Conservation (phyloP, 345 rosid species). For the Geranium rotundifolium region DNA sequence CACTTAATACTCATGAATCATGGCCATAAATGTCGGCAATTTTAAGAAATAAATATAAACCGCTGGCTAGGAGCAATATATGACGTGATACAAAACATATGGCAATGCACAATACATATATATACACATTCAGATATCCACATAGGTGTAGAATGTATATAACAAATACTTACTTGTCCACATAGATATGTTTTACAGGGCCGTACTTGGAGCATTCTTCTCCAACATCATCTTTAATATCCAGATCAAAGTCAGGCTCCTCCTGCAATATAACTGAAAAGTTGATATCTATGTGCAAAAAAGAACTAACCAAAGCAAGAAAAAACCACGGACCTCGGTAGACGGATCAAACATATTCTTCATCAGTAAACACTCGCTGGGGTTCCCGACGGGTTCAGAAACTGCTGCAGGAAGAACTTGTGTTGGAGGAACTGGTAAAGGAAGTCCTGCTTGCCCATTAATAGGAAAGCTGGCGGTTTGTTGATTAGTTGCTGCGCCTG, state of each 20-base stretch:
- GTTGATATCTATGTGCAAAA: conserved; percentile 3
- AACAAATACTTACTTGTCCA: conserved; percentile 59
- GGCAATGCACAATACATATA: not conserved
- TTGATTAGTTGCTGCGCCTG: conserved; percentile 38
- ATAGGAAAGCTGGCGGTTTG: conserved; percentile 37
- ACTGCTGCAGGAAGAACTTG: conserved; percentile 32
- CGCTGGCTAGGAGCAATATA: not conserved
- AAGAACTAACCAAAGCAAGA: no score
- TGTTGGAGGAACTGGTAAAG: conserved; percentile 41
- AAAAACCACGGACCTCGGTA: conserved; percentile 44
- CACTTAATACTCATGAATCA: no score
- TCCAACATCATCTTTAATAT: conserved; percentile 71
- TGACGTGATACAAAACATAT: not conserved
- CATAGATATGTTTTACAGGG: conserved; percentile 58
- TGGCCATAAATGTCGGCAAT: no score
- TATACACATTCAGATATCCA: not conserved
- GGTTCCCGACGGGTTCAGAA: conserved; percentile 54
- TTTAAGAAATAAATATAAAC: not conserved
- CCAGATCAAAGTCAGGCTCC: conserved; percentile 70
- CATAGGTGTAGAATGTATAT: not conserved
- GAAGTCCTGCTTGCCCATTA: conserved; percentile 36
- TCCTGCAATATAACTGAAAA: conserved; percentile 32
- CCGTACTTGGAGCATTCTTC: conserved; percentile 84
- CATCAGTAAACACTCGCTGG: conserved; percentile 77
- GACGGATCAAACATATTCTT: conserved; percentile 92